Evolutionary conservation across 2,329 filamentous ascomycete species (phyloP).

Genomic region (Fusarium nisikadoi): DNA sequence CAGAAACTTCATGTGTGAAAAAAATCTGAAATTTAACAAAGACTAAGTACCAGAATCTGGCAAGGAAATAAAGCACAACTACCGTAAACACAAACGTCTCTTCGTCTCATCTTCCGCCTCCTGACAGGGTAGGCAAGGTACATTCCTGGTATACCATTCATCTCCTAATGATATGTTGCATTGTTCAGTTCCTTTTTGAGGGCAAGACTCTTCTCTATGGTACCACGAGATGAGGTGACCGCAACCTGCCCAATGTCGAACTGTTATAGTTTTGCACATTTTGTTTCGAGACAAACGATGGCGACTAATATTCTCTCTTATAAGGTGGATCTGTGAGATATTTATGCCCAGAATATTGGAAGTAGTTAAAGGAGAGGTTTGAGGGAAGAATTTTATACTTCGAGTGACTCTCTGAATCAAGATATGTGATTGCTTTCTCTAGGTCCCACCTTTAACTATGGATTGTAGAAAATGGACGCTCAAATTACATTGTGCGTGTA

Average conservation of each 20-base stretch:
- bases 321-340: fast-evolving
- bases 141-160: not conserved
- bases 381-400: not conserved
- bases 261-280: not conserved
- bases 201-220: not conserved
- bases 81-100: not conserved
- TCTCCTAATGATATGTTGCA: not conserved
- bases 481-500: fast-evolving
- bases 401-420: not conserved
- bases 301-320: fast-evolving
- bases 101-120: not conserved
- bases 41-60: no score
- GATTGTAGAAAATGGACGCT: no score
- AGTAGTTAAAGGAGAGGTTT: no score
- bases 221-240: not conserved
- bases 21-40: no score
- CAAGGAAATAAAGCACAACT: not conserved
- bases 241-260: not conserved
- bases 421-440: not conserved
- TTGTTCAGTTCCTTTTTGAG: not conserved
- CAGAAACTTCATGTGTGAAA: not conserved
- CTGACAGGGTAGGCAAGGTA: not conserved
- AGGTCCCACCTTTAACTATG: no score
- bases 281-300: fast-evolving
- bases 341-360: fast-evolving